Evolutionary conservation across 257 asterid species (phyloP).

Genomic region (Dorcoceras hygrometricum): DNA sequence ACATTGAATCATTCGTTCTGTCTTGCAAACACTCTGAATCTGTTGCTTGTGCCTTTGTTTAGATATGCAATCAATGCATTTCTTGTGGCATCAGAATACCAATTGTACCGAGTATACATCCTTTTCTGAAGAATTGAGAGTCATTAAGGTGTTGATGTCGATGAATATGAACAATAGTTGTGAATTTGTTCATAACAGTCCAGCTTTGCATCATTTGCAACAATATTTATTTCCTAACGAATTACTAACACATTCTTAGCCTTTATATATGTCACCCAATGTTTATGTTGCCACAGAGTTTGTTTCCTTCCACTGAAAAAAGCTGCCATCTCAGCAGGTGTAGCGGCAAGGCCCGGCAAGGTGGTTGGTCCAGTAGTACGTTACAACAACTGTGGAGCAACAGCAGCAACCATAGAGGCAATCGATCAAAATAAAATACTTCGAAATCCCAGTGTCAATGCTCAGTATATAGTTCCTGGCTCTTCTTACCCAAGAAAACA

Average conservation of each 20-base stretch:
- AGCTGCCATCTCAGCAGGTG: conserved; percentile 45
- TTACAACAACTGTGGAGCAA: conserved; percentile 54
- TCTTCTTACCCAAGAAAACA: conserved; percentile 45
- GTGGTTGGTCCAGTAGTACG: conserved; percentile 58
- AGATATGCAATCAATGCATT: neutral
- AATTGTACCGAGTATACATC: neutral
- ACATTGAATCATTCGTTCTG: neutral
- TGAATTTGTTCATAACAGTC: neutral
- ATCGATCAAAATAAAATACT: conserved; percentile 54
- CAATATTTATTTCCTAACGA: neutral
- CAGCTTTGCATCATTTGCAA: neutral
- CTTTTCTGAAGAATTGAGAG: neutral
- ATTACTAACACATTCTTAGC: neutral
- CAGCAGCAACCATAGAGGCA: conserved; percentile 50
- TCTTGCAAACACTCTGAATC: neutral
- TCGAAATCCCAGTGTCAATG: conserved; percentile 55
- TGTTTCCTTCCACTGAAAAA: conserved; percentile 13
- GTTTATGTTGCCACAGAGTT: neutral
- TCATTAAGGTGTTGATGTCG: neutral
- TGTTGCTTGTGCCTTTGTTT: neutral
- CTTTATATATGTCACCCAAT: neutral
- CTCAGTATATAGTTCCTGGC: conserved; percentile 55
- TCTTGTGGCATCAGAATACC: neutral
- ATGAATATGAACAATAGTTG: neutral
- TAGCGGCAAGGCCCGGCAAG: conserved; percentile 78